phyloP scores from a whole-genome alignment of 1,139 yeast genomes.

The Debaryomyces psychrophilus region DNA sequence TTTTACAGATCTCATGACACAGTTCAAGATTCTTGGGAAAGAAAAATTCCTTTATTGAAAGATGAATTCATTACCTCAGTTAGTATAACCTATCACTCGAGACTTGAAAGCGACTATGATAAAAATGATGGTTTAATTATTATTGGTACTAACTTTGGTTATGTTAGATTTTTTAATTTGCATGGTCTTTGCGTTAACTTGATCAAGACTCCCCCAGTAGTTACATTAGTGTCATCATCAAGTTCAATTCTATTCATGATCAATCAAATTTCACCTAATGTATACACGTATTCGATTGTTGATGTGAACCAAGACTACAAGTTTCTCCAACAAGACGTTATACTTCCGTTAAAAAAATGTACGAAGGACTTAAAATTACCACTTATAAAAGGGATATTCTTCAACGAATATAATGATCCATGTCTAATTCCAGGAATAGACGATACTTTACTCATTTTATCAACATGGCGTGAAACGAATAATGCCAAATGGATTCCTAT shows the following conservation, averaged over 20 bases:
- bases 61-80: slow-evolving; percentile 43
- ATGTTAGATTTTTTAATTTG: slow-evolving; percentile 42
- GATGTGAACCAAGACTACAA: slow-evolving; percentile 40
- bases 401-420: slow-evolving; percentile 86
- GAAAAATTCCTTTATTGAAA: slow-evolving; percentile 37
- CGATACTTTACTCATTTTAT: slow-evolving; percentile 67
- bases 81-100: slow-evolving; percentile 33
- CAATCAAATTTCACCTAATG: slow-evolving; percentile 32
- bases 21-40: slow-evolving; percentile 50
- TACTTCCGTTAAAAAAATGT: slow-evolving; percentile 37
- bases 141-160: slow-evolving; percentile 49
- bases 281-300: slow-evolving; percentile 41
- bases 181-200: slow-evolving; percentile 46
- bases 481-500: slow-evolving; percentile 90
- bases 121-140: slow-evolving; percentile 36
- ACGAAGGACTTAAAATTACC: slow-evolving; percentile 26
- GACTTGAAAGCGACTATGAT: slow-evolving; percentile 16
- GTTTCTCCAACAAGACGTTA: slow-evolving; percentile 44
- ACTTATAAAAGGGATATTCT: slow-evolving; percentile 69
- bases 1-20: slow-evolving; percentile 50
- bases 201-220: slow-evolving; percentile 43
- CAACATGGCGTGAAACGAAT: slow-evolving; percentile 75
- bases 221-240: slow-evolving; percentile 40
- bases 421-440: slow-evolving; percentile 74
- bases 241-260: slow-evolving; percentile 36